Conservation (phyloP, 345 rosid species). For the Eucalyptus brandiana region DNA sequence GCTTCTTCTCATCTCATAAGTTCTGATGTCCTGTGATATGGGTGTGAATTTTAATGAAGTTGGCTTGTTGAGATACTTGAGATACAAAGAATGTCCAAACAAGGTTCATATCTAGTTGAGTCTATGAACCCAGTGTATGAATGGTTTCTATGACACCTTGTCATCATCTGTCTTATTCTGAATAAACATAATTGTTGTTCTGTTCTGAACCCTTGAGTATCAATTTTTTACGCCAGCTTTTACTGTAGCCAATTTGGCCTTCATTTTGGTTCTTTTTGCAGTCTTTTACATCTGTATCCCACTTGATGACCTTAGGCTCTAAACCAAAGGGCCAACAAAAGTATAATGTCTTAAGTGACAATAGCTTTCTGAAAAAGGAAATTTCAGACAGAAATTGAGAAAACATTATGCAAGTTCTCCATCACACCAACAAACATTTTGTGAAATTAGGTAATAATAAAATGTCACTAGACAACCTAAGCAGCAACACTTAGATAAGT, state of each 20-base stretch:
- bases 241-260: neutral
- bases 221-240: neutral
- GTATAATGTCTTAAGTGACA: neutral
- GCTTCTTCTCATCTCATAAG: neutral
- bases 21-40: neutral
- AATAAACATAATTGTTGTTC: neutral
- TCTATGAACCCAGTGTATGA: neutral
- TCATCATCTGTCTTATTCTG: neutral
- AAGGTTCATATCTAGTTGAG: neutral
- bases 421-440: neutral
- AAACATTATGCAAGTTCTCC: neutral
- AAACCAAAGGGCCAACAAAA: neutral
- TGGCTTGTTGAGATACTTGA: neutral
- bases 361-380: neutral
- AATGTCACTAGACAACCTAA: neutral
- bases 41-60: neutral
- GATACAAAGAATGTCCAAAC: neutral
- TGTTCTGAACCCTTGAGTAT: neutral
- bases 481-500: neutral
- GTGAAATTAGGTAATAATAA: neutral
- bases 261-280: neutral
- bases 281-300: neutral
- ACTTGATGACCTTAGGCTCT: neutral
- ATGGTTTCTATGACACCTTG: neutral
- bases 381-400: neutral